Evolutionary conservation across 257 asterid species (phyloP).

Genomic region (Ajuga chamaepitys): DNA sequence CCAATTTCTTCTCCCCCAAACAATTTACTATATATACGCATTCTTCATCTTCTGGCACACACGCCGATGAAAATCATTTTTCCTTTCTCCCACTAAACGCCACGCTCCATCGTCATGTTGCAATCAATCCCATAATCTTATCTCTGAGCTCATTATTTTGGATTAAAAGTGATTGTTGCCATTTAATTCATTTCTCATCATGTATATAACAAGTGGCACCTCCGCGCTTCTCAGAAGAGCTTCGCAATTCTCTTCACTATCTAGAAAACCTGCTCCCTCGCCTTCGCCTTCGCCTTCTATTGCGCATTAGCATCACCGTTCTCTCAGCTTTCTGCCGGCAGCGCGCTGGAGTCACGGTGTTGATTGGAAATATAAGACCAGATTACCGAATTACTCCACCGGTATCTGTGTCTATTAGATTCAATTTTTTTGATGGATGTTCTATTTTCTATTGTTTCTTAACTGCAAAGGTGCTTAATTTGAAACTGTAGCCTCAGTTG

Average conservation of each 20-base stretch:
- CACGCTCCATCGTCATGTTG: constrained; percentile 12
- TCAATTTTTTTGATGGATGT: too few relatives aligned
- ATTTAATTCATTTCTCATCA: constrained; percentile 15
- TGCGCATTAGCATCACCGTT: constrained; percentile 31
- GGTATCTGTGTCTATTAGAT: too few relatives aligned
- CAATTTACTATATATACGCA: background rate
- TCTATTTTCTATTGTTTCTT: too few relatives aligned
- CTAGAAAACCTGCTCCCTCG: constrained; percentile 19
- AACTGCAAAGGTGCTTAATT: too few relatives aligned
- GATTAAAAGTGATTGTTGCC: constrained; percentile 26
- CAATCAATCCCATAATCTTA: constrained; percentile 25
- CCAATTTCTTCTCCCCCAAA: background rate
- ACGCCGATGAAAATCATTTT: constrained; percentile 12
- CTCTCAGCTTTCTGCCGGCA: constrained; percentile 41
- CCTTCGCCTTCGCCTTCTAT: constrained; percentile 9
- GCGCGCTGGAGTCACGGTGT: constrained; percentile 90
- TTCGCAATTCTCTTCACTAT: constrained; percentile 33
- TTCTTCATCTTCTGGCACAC: constrained; percentile 34
- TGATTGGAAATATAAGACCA: constrained; percentile 86
- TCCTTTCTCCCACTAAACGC: background rate
- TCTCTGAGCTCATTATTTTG: constrained; percentile 12
- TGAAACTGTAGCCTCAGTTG: too few relatives aligned
- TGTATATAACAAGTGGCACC: constrained; percentile 57
- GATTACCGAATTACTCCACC: too few relatives aligned
- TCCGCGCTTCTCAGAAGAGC: constrained; percentile 52